Percentiles rank a stretch among this genome's conserved stretches.
These are phyloP conservation scores for Ogataea angusta DNA, from an alignment of 805 yeast species.

Conservation along the genomic window DNA sequence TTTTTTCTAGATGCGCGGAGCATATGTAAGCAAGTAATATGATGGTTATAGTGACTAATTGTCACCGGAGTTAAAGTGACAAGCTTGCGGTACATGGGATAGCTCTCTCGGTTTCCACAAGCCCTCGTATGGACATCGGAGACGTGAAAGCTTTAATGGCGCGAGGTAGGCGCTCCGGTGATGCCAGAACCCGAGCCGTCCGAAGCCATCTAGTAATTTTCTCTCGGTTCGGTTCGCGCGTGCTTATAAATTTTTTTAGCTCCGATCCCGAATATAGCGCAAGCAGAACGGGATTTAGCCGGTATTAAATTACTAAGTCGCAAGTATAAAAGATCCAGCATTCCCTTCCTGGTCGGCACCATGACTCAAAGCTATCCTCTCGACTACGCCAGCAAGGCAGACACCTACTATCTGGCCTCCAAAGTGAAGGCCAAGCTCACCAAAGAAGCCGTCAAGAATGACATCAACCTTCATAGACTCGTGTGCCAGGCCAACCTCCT, in stretches of 20 bases:
- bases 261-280: constrained; percentile 7
- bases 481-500: constrained; percentile 72
- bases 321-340: not conserved
- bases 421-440: constrained; percentile 63
- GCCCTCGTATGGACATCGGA: no score
- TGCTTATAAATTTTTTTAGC: constrained; percentile 1
- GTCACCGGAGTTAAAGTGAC: not conserved
- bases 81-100: no score
- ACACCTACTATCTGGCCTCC: constrained; percentile 60
- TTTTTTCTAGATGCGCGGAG: not conserved
- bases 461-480: constrained; percentile 53
- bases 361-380: constrained; percentile 4
- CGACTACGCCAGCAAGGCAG: constrained; percentile 29
- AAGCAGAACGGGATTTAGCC: not conserved
- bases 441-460: constrained; percentile 55
- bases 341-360: not conserved
- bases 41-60: not conserved
- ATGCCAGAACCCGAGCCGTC: not conserved
- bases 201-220: not conserved
- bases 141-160: no score
- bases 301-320: constrained; percentile 1
- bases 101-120: no score
- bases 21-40: not conserved
- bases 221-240: not conserved
- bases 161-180: no score